Base-by-base conservation (phyloP, 257 asterid species). In the Solanum neorickii region DNA sequence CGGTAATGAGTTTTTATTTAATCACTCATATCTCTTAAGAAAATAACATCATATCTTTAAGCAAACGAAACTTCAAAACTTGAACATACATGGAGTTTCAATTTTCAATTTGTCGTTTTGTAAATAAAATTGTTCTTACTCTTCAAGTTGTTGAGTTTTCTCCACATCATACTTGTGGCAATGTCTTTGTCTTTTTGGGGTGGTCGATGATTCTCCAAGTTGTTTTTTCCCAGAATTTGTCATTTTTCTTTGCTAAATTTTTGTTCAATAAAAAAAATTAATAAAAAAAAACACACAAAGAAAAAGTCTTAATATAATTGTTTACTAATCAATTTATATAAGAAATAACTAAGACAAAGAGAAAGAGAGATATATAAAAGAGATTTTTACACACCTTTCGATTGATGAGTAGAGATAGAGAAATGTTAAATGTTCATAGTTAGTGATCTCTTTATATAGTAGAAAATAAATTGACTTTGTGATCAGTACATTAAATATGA, bases 71-170 rank as follows among this genome's bases (percentile, higher is more conserved):
- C 60, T 12, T 2, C 23, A 62, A 21, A 5, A 83, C 21, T 11
- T 33, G 86, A 69, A 44, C 88, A 12, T 47, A 60, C 5, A 10
- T 39, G 82, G 66, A 74, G 59, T 35, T 76, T 13, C 23, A 31
- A 27, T 1, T 70, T 86, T 49, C 25, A 49, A 83, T 23, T 29
- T 68, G 78, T 16, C 62, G 4, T 52, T 16, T 52, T 16, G 23
- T 52, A 37, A 82, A 84, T 86, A 75, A 88, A 86, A 35, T 21
- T 20, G 73, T 85, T 46, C 87, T 41, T 94, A 94, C 95, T 87
- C 93, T 92, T 95, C 95, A 21, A 95, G 97, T 33, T 88, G 91
- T 60, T 90, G 92, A 87, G 94, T 93, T 84, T 95, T 94, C 75
- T 93, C 92, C 15, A 91, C 25, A 13, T 95, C 87, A 83, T 93